These are phyloP conservation scores for Spathaspora passalidarum DNA, from an alignment of 805 yeast genomes.

Conservation along the genomic window DNA sequence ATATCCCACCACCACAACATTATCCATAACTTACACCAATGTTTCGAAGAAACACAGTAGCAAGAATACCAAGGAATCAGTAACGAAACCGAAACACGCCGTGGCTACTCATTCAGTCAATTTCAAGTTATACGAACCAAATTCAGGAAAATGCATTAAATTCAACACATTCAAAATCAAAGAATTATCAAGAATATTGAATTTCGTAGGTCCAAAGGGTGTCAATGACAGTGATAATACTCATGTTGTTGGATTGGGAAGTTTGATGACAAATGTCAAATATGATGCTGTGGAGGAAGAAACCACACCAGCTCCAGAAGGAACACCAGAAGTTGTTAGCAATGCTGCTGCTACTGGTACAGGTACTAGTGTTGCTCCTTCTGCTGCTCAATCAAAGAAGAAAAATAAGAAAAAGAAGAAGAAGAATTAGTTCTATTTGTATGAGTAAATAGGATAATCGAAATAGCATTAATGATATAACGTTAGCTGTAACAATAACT, in stretches of 20 bases:
- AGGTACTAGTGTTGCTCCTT: slow-evolving; percentile 8
- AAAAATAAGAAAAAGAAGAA: slow-evolving; percentile 35
- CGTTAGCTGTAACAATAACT: not conserved
- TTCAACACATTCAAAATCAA: slow-evolving; percentile 60
- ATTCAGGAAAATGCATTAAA: slow-evolving; percentile 57
- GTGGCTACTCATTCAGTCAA: slow-evolving; percentile 33
- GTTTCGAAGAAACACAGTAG: slow-evolving; percentile 20
- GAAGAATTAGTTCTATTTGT: slow-evolving; percentile 8
- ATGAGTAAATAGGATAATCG: not conserved
- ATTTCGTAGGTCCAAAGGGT: slow-evolving; percentile 71
- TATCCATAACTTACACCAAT: slow-evolving; percentile 38
- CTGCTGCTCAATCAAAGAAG: slow-evolving; percentile 15
- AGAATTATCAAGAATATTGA: slow-evolving; percentile 69
- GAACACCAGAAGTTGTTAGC: slow-evolving; percentile 11
- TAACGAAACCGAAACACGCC: slow-evolving; percentile 7
- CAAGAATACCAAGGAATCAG: slow-evolving; percentile 4
- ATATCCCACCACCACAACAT: slow-evolving; percentile 31
- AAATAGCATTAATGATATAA: not conserved
- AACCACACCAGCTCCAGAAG: slow-evolving; percentile 10
- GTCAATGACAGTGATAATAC: slow-evolving; percentile 33
- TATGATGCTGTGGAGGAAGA: slow-evolving; percentile 17
- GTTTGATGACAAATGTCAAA: slow-evolving; percentile 38
- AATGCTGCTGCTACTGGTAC: slow-evolving; percentile 10
- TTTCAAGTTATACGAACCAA: slow-evolving; percentile 66
- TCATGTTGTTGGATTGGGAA: slow-evolving; percentile 33